Percentiles rank a stretch among this genome's conserved stretches.
These are phyloP conservation scores for Alternaria burnsii DNA, from an alignment of 2,329 filamentous ascomycete genomes.

Conservation along the genomic window DNA sequence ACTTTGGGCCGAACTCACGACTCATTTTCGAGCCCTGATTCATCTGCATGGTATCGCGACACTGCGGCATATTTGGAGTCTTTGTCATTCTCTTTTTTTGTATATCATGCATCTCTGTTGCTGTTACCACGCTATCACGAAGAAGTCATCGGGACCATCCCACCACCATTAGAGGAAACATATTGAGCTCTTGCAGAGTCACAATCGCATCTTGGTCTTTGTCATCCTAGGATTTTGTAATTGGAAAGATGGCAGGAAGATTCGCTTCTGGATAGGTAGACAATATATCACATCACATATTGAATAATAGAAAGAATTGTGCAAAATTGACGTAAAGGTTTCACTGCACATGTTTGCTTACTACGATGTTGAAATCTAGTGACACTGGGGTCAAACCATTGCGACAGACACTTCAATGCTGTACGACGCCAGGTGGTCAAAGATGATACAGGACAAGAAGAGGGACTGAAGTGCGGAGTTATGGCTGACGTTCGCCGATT, in stretches of 20 bases:
- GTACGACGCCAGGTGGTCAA: too few relatives aligned
- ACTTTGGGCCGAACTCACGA: constrained; percentile 1
- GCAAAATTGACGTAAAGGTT: background rate
- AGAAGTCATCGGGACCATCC: background rate
- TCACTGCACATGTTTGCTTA: background rate
- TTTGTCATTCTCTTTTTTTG: constrained; percentile 6
- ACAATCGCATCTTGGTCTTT: constrained; percentile 3
- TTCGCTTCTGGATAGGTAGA: background rate
- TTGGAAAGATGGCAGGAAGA: background rate
- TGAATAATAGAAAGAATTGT: background rate
- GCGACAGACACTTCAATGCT: too few relatives aligned
- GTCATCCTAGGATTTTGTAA: constrained; percentile 13
- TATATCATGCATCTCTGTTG: constrained; percentile 1
- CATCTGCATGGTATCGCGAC: constrained; percentile 12
- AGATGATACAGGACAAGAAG: background rate
- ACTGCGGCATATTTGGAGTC: constrained; percentile 12
- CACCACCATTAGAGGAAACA: constrained; percentile 3
- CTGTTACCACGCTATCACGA: background rate
- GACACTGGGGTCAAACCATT: too few relatives aligned
- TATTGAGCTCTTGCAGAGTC: background rate
- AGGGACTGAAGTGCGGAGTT: background rate
- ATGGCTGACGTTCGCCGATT: constrained; percentile 12
- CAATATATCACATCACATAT: background rate
- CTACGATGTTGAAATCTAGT: too few relatives aligned
- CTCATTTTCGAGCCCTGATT: background rate